These are phyloP conservation scores for Fusarium sambucinum DNA, from an alignment of 2,329 filamentous ascomycete genomes.

Conservation along the genomic window DNA sequence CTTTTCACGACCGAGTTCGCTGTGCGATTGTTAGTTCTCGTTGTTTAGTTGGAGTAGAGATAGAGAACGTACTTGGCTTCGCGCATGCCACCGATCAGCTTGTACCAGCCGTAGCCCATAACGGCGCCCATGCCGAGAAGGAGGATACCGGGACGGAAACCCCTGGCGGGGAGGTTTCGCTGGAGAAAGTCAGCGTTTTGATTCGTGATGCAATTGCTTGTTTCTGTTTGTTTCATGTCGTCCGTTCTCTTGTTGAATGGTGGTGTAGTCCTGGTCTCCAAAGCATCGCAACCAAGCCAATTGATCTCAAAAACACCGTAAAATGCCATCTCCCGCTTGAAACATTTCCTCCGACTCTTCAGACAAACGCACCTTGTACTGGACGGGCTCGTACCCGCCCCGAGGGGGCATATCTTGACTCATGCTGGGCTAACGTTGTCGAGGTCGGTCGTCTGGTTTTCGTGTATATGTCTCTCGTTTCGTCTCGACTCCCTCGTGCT, in stretches of 20 bases:
- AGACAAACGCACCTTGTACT: constrained; percentile 83
- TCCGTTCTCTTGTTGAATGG: not conserved
- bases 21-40: constrained; percentile 53
- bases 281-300: not conserved
- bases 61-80: constrained; percentile 83
- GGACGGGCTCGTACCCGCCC: constrained; percentile 95
- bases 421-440: constrained; percentile 69
- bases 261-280: not conserved
- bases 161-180: constrained; percentile 92
- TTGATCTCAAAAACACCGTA: not conserved
- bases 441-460: constrained; percentile 22
- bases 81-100: constrained; percentile 81
- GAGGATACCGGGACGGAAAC: constrained; percentile 86
- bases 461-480: constrained; percentile 5
- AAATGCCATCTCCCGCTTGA: not conserved
- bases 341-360: not conserved
- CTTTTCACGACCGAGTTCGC: constrained; percentile 95
- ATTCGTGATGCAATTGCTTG: not conserved
- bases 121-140: constrained; percentile 80
- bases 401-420: constrained; percentile 96
- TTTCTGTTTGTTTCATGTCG: constrained; percentile 6
- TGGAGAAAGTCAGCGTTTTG: constrained; percentile 53
- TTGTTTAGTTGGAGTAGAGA: no score
- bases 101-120: constrained; percentile 93
- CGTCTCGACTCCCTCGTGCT: constrained; percentile 34